Evolutionary conservation across 192 early-diverging fungal species (phyloP), one percentile per base, ranked within the genome.

Genomic region (Umbelopsis isabellina): DNA sequence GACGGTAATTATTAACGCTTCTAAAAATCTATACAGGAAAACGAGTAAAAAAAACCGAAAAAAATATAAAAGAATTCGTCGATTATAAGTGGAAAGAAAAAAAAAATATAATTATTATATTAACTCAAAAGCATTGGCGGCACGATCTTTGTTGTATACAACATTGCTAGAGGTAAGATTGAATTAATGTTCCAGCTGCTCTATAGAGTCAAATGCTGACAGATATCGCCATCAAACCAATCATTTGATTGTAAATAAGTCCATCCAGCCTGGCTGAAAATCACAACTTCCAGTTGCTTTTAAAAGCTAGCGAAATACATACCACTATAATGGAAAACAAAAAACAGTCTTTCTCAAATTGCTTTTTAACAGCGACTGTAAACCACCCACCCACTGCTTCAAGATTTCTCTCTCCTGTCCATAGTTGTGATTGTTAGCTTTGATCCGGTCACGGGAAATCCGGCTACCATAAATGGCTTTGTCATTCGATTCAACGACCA

Each of bases 121-220:
- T 44, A 65, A 30, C 21, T 41, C 37, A 41, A 41, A 41, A 41
- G 37, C 37, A 30, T 41, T 41, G 37, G 37, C 37, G 37, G 37
- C 37, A 41, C 37, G 37, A 41, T 41, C 27, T 30, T 41, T 41
- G 37, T 41, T 41, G 51, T 16, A 8, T 13, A 61, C 0, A 27
- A 61, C 27, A 35, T 18, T 35, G 15, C 48, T 16, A 21, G 51
- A 35, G 33, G 16, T 61, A 61, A 61, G 13, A 16, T 35, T 25
- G 51, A 18, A 61, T 61, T 61, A 30, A 6, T 35, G 55, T 61
- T 61, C 55, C 55, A 61, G 55, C 55, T 30, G 27, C 23, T 11
- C 18, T 61, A 35, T 61, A 25, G 55, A 35, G 55, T 61, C 55
- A 61, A 61, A 61, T 61, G 55, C 7, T 35, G 55, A 61, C 55